Percentiles rank a stretch among this genome's conserved stretches.
These are phyloP conservation scores for Dryas alaskensis DNA, from an alignment of 306 rosid species.

Conservation along the genomic window DNA sequence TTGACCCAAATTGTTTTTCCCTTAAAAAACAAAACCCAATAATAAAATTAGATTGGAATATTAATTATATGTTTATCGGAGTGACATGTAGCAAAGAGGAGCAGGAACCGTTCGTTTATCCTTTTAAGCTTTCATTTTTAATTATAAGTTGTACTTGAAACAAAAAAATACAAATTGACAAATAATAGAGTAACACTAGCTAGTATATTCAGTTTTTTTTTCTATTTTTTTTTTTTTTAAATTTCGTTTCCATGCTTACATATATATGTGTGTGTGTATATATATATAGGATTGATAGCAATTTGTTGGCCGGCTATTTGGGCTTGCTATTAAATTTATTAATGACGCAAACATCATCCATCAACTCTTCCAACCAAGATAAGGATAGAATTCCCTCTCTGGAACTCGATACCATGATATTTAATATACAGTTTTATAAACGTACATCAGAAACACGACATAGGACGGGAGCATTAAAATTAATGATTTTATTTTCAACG, in stretches of 20 bases:
- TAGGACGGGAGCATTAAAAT: too few relatives aligned
- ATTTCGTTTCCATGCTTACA: background rate
- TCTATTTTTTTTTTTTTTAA: background rate
- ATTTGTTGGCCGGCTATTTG: background rate
- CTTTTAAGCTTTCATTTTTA: too few relatives aligned
- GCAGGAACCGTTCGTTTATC: background rate
- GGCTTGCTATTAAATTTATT: background rate
- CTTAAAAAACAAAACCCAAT: background rate
- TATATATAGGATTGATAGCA: background rate
- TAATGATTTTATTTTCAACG: too few relatives aligned
- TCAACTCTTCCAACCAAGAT: background rate
- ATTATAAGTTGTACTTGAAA: too few relatives aligned
- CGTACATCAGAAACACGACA: too few relatives aligned
- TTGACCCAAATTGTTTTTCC: constrained; percentile 5
- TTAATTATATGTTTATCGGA: background rate
- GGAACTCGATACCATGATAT: background rate
- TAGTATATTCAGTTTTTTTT: background rate
- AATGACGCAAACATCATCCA: background rate
- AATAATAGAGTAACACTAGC: background rate
- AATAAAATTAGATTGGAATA: background rate
- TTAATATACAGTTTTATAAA: too few relatives aligned
- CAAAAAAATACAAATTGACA: background rate
- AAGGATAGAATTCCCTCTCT: background rate
- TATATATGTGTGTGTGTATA: background rate
- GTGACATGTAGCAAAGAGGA: background rate